A percentile compares a stretch with the other conserved stretches of the same genome.
Conservation (phyloP, 2,329 filamentous ascomycete species). For the Leptographium procerum region DNA sequence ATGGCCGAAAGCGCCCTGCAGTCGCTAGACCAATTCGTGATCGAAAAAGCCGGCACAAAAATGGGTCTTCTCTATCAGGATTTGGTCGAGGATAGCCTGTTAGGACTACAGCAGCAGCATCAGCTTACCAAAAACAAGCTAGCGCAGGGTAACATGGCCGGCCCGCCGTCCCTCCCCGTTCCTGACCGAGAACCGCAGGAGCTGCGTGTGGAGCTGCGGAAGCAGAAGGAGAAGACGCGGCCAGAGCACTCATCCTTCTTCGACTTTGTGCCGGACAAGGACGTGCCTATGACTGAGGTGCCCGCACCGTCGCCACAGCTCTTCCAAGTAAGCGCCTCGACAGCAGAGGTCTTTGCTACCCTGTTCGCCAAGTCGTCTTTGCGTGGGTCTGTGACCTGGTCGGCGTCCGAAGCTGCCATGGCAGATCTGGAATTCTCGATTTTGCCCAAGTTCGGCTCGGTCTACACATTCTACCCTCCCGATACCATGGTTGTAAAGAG, state of each 20-base stretch:
- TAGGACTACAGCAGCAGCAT: conserved; percentile 20
- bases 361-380: conserved; percentile 18
- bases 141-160: conserved; percentile 11
- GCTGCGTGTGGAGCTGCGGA: conserved; percentile 21
- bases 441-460: conserved; percentile 27
- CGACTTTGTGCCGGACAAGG: conserved; percentile 15
- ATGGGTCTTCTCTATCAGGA: conserved; percentile 32
- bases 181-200: conserved; percentile 13
- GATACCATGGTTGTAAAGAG: conserved; percentile 14
- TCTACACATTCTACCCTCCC: conserved; percentile 27
- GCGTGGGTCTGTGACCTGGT: conserved; percentile 23
- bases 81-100: conserved; percentile 26
- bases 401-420: conserved; percentile 29
- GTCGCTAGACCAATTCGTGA: conserved; percentile 24
- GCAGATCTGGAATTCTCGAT: conserved; percentile 29
- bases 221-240: conserved; percentile 33
- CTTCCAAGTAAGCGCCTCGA: conserved; percentile 26
- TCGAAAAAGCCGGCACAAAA: conserved; percentile 25
- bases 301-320: conserved; percentile 2
- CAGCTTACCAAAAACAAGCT: conserved; percentile 15
- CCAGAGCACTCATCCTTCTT: conserved; percentile 23
- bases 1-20: conserved; percentile 24
- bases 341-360: conserved; percentile 25
- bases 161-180: conserved; percentile 9
- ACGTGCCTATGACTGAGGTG: not conserved